phyloP scores from a whole-genome alignment of 208 protist genomes.

The Crithidia thermophila region DNA sequence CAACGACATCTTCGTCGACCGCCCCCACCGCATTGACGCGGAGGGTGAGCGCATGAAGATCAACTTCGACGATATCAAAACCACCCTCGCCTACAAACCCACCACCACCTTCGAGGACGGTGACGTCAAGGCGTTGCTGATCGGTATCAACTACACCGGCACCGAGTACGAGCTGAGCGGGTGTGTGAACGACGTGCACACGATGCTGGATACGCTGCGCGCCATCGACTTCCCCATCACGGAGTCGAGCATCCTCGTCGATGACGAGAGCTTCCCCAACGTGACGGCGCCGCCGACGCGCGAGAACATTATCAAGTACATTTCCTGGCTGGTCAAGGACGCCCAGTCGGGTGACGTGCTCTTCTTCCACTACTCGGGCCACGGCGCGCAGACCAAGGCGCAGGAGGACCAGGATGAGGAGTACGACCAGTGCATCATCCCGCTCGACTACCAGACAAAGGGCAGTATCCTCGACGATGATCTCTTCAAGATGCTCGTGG shows the following conservation, averaged over 20 bases:
- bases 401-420: slow-evolving; percentile 60
- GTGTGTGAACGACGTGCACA: slow-evolving; percentile 87
- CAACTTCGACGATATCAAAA: slow-evolving; percentile 57
- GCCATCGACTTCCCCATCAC: slow-evolving; percentile 79
- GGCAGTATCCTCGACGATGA: slow-evolving; percentile 92
- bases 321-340: slow-evolving; percentile 83
- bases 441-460: slow-evolving; percentile 68
- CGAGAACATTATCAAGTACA: slow-evolving; percentile 83
- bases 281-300: slow-evolving; percentile 76
- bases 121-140: slow-evolving; percentile 86
- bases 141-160: slow-evolving; percentile 92
- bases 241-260: slow-evolving; percentile 86
- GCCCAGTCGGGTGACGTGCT: slow-evolving; percentile 85
- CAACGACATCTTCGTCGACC: slow-evolving; percentile 38
- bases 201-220: slow-evolving; percentile 81
- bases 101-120: slow-evolving; percentile 60
- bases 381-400: slow-evolving; percentile 74
- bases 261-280: slow-evolving; percentile 74
- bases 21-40: slow-evolving; percentile 65
- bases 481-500: slow-evolving; percentile 83
- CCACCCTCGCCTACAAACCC: slow-evolving; percentile 61
- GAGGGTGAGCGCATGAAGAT: slow-evolving; percentile 41
- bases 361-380: slow-evolving; percentile 92
- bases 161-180: slow-evolving; percentile 61
- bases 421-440: slow-evolving; percentile 87